Conservation (phyloP, 805 yeast species). For the Nakazawaea ambrosiae region DNA sequence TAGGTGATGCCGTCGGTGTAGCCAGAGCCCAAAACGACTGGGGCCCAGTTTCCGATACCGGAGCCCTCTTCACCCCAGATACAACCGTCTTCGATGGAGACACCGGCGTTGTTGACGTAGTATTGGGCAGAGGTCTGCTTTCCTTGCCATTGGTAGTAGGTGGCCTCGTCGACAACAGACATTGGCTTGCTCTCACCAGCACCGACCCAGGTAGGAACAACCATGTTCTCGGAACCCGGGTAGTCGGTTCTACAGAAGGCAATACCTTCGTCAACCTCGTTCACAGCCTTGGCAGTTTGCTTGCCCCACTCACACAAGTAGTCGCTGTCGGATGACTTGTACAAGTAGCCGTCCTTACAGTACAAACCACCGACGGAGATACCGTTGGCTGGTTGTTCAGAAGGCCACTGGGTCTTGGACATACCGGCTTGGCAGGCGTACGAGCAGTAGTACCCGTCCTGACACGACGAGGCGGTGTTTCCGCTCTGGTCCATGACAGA, state of each 20-base stretch:
- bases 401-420: constrained; percentile 99
- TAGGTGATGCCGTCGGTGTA: constrained; percentile 65
- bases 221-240: constrained; percentile 99
- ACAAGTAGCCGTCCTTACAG: constrained; percentile 79
- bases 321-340: constrained; percentile 59
- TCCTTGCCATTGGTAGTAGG: constrained; percentile 80
- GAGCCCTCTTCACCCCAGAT: constrained; percentile 82
- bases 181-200: constrained; percentile 63
- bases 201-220: constrained; percentile 75
- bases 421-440: constrained; percentile 98
- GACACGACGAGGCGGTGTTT: constrained; percentile 63
- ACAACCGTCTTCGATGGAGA: constrained; percentile 84
- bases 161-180: constrained; percentile 71
- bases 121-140: constrained; percentile 86
- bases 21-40: constrained; percentile 92
- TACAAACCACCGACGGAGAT: constrained; percentile 88
- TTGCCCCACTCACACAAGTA: constrained; percentile 87
- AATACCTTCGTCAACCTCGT: constrained; percentile 56
- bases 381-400: constrained; percentile 79
- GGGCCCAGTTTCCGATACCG: constrained; percentile 97
- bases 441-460: constrained; percentile 91
- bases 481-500: constrained; percentile 38
- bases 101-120: constrained; percentile 97
- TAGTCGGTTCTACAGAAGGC: constrained; percentile 97
- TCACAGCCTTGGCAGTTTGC: constrained; percentile 60